Percentiles rank a stretch among this genome's conserved stretches.
These are phyloP conservation scores for Plantago ovata DNA, from an alignment of 257 asterid genomes.

Conservation along the genomic window DNA sequence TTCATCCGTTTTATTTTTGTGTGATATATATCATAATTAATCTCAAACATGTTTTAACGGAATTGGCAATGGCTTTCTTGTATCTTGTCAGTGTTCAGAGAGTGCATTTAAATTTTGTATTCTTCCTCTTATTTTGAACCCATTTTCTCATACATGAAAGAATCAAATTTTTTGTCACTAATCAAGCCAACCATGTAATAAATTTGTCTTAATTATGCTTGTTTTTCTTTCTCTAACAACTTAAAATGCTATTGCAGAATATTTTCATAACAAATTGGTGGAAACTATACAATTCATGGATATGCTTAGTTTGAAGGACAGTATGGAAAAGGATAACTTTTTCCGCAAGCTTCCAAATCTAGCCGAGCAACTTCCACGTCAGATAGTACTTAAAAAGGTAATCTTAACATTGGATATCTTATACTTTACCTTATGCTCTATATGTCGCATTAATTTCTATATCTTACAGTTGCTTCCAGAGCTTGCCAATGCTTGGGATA, in stretches of 20 bases:
- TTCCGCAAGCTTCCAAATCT: conserved; percentile 96
- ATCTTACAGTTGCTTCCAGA: conserved; percentile 81
- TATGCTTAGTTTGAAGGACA: conserved; percentile 90
- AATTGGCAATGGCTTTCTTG: too few relatives aligned
- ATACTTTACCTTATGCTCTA: conserved; percentile 16
- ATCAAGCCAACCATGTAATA: background rate
- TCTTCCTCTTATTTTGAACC: too few relatives aligned
- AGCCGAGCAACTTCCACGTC: conserved; percentile 94
- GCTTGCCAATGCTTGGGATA: conserved; percentile 93
- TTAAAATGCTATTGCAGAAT: conserved; percentile 56
- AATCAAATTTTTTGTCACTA: conserved; percentile 2
- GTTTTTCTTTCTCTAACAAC: conserved; percentile 15
- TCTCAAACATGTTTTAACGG: too few relatives aligned
- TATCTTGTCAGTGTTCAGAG: too few relatives aligned
- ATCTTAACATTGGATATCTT: conserved; percentile 12
- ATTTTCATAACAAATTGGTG: conserved; percentile 92
- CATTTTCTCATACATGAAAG: conserved; percentile 3
- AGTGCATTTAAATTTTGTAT: too few relatives aligned
- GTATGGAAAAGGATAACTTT: conserved; percentile 95
- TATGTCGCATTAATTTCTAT: conserved; percentile 16
- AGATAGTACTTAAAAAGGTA: conserved; percentile 96
- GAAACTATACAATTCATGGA: conserved; percentile 99
- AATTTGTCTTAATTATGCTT: conserved; percentile 3
- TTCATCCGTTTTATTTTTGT: too few relatives aligned
- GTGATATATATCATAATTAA: too few relatives aligned